Base-by-base conservation (phyloP, 202 grass and related monocot genomes). In the Elaeis oleifera region DNA sequence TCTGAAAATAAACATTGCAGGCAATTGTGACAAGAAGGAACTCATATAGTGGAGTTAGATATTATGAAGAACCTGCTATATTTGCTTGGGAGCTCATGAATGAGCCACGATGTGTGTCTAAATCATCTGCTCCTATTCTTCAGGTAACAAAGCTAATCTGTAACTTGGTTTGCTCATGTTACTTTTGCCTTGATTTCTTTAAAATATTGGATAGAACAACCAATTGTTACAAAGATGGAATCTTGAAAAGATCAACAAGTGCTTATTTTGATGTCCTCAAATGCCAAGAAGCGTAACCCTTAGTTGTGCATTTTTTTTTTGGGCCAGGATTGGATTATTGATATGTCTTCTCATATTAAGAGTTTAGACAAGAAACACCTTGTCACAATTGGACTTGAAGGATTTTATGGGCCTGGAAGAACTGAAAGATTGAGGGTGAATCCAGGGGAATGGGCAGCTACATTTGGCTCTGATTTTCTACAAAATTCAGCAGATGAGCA, bases 31-130 rank as follows among this genome's bases (percentile, higher is more conserved):
- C 76, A 17, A 83, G 91, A 78, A 90, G 76, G 71, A 96, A 96
- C 44, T 83, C 79, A 71, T 91, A 90, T 18, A 96, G 87, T 81
- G 87, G 91, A 74, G 72, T 96, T 59, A 88, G 28, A 71, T 96
- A 96, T 56, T 74, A 51, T 66, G 81, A 96, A 85, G 87, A 90
- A 44, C 87, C 84, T 53, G 87, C 91, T 22, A 90, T 96, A 78
- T 96, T 96, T 96, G 81, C 84, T 25, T 96, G 91, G 91, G 91
- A 96, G 68, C 87, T 90, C 48, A 90, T 96, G 56, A 96, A 90
- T 83, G 91, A 96, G 58, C 87, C 91, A 74, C 78, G 91, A 61
- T 96, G 87, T 76, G 59, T 80, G 20, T 88, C 81, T 23, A 91
- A 83, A 55, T 81, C 87, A 78, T 90, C 84, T 31, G 76, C 67